Percentiles rank a stretch among this genome's conserved stretches.
Conservation (phyloP, 345 rosid species). For the Conringia planisiliqua region DNA sequence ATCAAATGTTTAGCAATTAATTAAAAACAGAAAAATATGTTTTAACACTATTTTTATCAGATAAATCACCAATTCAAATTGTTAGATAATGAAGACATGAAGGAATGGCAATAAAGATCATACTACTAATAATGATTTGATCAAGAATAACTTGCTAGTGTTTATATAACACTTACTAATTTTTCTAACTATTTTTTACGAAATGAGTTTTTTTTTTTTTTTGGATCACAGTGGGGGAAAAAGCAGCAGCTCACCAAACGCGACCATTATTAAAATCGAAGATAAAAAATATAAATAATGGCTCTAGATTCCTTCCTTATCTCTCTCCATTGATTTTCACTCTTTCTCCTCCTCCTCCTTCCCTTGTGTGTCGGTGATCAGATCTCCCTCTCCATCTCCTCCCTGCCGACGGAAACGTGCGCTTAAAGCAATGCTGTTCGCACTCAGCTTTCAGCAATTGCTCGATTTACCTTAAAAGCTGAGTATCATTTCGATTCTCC, state of each 20-base stretch:
- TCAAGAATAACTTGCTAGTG: background rate
- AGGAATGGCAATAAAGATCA: background rate
- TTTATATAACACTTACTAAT: background rate
- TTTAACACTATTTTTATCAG: background rate
- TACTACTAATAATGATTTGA: background rate
- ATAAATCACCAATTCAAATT: background rate
- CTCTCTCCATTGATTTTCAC: slow-evolving; percentile 19
- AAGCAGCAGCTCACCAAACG: slow-evolving; percentile 28
- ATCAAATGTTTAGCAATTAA: background rate
- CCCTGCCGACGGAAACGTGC: slow-evolving; percentile 28
- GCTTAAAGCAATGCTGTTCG: slow-evolving; percentile 26
- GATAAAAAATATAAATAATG: background rate
- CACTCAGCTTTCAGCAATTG: slow-evolving; percentile 27
- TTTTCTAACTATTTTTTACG: background rate
- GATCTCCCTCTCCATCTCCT: slow-evolving; percentile 33
- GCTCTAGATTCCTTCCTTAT: slow-evolving; percentile 41
- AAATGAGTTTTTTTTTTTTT: background rate
- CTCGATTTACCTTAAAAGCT: slow-evolving; percentile 23
- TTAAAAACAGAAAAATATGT: background rate
- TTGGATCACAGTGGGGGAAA: background rate
- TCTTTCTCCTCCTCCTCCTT: slow-evolving; percentile 4
- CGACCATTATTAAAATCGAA: background rate
- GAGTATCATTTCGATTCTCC: slow-evolving; percentile 1
- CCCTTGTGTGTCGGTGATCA: slow-evolving; percentile 54
- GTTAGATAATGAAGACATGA: background rate